Evolutionary conservation across 2,329 filamentous ascomycete species (phyloP), one percentile per base, ranked within the genome.

Genomic region (Venturia nashicola): DNA sequence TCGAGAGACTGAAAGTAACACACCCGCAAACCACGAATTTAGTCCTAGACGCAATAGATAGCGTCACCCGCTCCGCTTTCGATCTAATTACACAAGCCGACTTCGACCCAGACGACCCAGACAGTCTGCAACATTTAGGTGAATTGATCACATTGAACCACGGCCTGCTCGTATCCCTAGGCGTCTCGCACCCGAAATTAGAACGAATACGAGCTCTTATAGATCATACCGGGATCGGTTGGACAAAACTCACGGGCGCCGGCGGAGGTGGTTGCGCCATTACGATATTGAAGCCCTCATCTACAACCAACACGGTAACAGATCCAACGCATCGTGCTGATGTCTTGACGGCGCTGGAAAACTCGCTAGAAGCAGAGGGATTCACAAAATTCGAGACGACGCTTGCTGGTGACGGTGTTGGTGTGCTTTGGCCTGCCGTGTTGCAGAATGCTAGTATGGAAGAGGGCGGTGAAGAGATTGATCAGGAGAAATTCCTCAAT

Each of bases 241-340:
- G 92, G 92, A 97, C 94, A 14, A 99, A 99, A 75, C 82, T 99
- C 65, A 99, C 94, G 0, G 94, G 94, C 42, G 94, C 94, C 1
- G 94, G 94, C 27, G 95, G 94, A 14, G 95, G 94, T 64, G 94
- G 94, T 2, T 97, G 95, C 75, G 93, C 92, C 3, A 97, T 99
- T 69, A 95, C 93, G 0, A 79, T 99, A 4, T 80, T 99, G 60
- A 88, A 87, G 67, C 89, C 90, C 0, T 84, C 83, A 16, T 61
- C 55, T 12, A 43, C 44, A 4, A 44, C 42, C 18, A 27, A 40
- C 32, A 51, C 44, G 18, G 9, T 23, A 14, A 9, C 34, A 1
- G 34, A 44, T 9, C 62, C 62, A 16, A 20, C 66, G 68, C 46
- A 73, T 71, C 8, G 74, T 71, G 62, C 69, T 72, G 36, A 74